Percentiles rank a stretch among this genome's conserved stretches.
These are phyloP conservation scores for Hanseniaspora lindneri DNA, from an alignment of 805 yeast genomes.

Conservation along the genomic window DNA sequence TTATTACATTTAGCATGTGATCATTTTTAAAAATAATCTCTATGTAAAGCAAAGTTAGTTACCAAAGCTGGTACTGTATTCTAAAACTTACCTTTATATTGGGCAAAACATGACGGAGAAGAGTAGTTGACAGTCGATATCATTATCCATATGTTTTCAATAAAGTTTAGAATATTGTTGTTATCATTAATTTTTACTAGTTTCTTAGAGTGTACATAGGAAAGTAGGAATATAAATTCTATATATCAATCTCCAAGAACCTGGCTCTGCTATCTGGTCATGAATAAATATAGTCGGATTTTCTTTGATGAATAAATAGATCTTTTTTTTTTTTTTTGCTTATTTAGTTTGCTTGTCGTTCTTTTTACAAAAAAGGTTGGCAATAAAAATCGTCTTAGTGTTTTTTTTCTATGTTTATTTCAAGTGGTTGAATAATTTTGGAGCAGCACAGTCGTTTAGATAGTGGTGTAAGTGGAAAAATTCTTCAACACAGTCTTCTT, in stretches of 20 bases:
- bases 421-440: slow-evolving; percentile 75
- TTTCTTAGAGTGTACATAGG: background rate
- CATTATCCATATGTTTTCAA: too few species aligned
- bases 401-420: slow-evolving; percentile 36
- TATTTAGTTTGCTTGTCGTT: background rate
- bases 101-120: background rate
- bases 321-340: background rate
- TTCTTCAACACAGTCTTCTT: slow-evolving; percentile 97
- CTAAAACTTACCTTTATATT: too few species aligned
- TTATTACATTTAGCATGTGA: background rate
- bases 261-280: slow-evolving; percentile 1
- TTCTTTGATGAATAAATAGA: slow-evolving; percentile 2
- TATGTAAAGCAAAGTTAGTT: too few species aligned
- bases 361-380: background rate
- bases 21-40: too few species aligned
- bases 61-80: too few species aligned
- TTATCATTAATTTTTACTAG: background rate
- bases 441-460: slow-evolving; percentile 81
- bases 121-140: background rate
- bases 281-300: slow-evolving; percentile 9
- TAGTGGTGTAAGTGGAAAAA: slow-evolving; percentile 95
- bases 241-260: background rate
- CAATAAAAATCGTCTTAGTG: background rate
- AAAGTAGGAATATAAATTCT: background rate
- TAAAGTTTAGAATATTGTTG: background rate